Evolutionary conservation across 768 basidiomycete species (phyloP), one percentile per base, ranked within the genome.

Genomic region (Boletellus ananiceps): DNA sequence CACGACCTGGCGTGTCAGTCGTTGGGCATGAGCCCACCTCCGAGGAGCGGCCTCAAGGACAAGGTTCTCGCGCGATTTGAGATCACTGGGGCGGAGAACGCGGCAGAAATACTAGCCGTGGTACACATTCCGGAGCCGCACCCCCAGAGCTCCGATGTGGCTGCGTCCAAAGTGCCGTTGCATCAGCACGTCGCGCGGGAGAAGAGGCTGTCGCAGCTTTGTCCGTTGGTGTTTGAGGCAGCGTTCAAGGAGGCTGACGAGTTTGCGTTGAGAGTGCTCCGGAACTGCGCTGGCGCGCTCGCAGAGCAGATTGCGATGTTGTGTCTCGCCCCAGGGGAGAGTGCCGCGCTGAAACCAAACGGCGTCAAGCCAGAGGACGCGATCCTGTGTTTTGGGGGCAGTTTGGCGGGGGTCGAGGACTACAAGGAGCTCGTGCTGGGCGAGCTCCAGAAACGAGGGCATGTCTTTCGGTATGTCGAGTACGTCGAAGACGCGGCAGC

Each of bases 331-430:
- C 69, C 84, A 2, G 71, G 73, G 5, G 69, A 76, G 27, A 71
- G 68, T 8, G 51, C 53, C 6, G 59, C 55, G 16, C 51, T 55
- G 7, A 59, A 59, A 12, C 68, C 70, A 2, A 70, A 62, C 9
- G 61, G 70, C 0, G 75, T 86, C 43, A 71, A 71, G 37, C 78
- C 87, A 0, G 63, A 69, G 34, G 74, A 82, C 2, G 73, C 80
- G 31, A 76, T 90, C 3, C 59, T 92, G 15, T 88, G 82, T 51
- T 83, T 91, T 49, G 89, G 89, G 8, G 89, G 89, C n/a, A 88
- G 85, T 16, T 65, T 92, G 54, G 81, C 81, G 4, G 82, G 85
- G 3, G 66, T 88, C 2, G 73, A 77, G 45, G 68, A 58, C 33
- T 91, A 92, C 53, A 71, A 83, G 46, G 67, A 76, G 21, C 51